These are phyloP conservation scores for Toxicodendron radicans DNA, from an alignment of 345 rosid species.

Conservation along the genomic window DNA sequence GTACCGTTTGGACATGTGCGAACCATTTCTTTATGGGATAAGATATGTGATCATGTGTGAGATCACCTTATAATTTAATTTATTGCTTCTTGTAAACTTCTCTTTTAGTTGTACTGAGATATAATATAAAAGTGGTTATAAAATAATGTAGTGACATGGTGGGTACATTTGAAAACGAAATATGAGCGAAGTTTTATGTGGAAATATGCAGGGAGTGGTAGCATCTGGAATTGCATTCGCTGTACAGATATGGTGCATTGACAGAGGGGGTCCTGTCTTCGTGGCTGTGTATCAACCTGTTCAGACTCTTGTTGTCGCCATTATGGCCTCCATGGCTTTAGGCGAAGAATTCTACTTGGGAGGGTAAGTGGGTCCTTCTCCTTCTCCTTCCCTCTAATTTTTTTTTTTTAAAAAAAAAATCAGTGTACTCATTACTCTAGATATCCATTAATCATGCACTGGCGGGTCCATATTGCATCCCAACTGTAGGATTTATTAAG, in stretches of 20 bases:
- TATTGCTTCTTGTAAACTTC: background rate
- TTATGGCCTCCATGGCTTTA: conserved; percentile 89
- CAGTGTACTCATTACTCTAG: background rate
- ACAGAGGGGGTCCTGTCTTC: conserved; percentile 99
- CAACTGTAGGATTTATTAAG: conserved; percentile 14
- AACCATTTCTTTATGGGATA: background rate
- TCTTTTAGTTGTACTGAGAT: background rate
- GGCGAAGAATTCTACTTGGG: conserved; percentile 94
- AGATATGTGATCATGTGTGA: background rate
- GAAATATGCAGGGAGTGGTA: conserved; percentile 75
- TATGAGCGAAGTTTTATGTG: background rate
- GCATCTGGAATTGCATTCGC: conserved; percentile 98
- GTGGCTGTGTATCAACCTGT: conserved; percentile 99
- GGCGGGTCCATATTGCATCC: background rate
- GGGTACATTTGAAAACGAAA: conserved; percentile 23
- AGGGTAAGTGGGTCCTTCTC: conserved; percentile 55
- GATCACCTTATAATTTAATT: background rate
- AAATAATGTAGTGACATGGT: conserved; percentile 24
- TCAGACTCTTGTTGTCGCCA: conserved; percentile 95
- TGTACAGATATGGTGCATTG: conserved; percentile 99
- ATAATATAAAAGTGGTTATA: conserved; percentile 16
- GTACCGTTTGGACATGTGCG: conserved; percentile 12
- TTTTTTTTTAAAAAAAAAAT: background rate
- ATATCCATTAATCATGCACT: background rate
- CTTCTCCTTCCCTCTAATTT: background rate